Base-by-base conservation (phyloP, 2,329 filamentous ascomycete genomes). In the Aspergillus awamori region DNA sequence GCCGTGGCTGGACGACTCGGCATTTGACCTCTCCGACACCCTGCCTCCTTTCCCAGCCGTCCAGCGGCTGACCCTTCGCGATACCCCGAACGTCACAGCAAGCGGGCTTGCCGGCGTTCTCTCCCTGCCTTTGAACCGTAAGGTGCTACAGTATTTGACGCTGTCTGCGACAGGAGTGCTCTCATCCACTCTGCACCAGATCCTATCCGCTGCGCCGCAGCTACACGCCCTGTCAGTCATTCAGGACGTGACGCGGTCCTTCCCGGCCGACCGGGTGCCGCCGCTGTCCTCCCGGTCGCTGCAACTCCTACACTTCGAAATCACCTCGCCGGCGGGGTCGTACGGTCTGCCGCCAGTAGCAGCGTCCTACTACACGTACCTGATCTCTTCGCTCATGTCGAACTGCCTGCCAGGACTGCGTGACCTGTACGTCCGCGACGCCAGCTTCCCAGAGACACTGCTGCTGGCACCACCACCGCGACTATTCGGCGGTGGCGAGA, bases 341-440 rank as follows among this genome's bases (percentile, higher is more conserved):
- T 89, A 86, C 62, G 77, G 80, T 10, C 74, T 84, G 54, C 80
- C 83, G 53, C 77, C 81, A 0, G 81, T 83, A 1, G 78, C 81
- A 6, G 77, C 80, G 24, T 84, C 83, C 17, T 96, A 97, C 79
- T 96, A 97, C 76, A 86, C 87, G 63, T 97, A 97, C 76, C 86
- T 98, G 20, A 88, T 92, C 26, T 86, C 86, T n/a, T 96, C 92
- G 0, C 85, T 98, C 33, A 86, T 95, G 62, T 85, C 87, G 15
- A 89, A 89, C 63, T 85, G 87, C 7, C 83, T 98, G 7, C 92
- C 93, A 1, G 85, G 84, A 38, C 83, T 98, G 8, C 84, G 84
- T 38, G 86, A 88, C 22, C 84, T 98, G 7, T 97, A 96, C 73
- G 94, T 97, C 17, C 89, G 92, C 54, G 93, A 97, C 70, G 86